Percentiles rank a stretch among this genome's conserved stretches.
phyloP scores from a whole-genome alignment of 164 flowering plant species.

The Dillenia suffruticosa region DNA sequence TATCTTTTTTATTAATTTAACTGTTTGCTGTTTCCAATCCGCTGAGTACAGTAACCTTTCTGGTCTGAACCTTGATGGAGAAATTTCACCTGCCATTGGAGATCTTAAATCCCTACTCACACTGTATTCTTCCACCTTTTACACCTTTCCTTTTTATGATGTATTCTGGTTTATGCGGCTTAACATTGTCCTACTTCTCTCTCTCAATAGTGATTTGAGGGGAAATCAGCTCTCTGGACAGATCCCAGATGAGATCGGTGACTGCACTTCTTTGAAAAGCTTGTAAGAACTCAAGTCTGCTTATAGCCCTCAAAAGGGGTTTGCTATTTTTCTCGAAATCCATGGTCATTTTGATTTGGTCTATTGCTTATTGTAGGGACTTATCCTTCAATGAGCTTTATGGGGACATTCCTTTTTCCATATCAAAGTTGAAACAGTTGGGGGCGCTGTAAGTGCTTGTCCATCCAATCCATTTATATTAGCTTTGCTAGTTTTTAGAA shows the following conservation, averaged over 20 bases:
- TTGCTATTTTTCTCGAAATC: background rate
- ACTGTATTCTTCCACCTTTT: conserved; percentile 29
- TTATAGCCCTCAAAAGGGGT: background rate
- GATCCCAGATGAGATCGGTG: conserved; percentile 87
- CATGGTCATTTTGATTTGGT: background rate
- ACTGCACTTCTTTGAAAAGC: conserved; percentile 53
- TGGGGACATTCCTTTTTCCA: conserved; percentile 86
- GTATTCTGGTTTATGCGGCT: background rate
- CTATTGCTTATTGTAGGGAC: conserved; percentile 37
- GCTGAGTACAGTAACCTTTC: conserved; percentile 69
- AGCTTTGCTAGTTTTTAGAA: background rate
- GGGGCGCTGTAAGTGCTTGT: conserved; percentile 52
- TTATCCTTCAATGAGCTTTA: conserved; percentile 62
- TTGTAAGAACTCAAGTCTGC: conserved; percentile 38
- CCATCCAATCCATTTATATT: no score
- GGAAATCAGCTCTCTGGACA: conserved; percentile 72
- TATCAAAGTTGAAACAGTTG: conserved; percentile 79
- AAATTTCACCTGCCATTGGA: conserved; percentile 78
- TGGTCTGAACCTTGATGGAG: conserved; percentile 84
- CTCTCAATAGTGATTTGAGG: conserved; percentile 49
- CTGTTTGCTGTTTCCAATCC: background rate
- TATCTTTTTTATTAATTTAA: background rate
- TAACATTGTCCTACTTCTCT: background rate
- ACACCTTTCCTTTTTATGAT: background rate
- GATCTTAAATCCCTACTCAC: conserved; percentile 46